phyloP scores from a whole-genome alignment of 805 yeast species.

The Blastobotrys peoriensis region DNA sequence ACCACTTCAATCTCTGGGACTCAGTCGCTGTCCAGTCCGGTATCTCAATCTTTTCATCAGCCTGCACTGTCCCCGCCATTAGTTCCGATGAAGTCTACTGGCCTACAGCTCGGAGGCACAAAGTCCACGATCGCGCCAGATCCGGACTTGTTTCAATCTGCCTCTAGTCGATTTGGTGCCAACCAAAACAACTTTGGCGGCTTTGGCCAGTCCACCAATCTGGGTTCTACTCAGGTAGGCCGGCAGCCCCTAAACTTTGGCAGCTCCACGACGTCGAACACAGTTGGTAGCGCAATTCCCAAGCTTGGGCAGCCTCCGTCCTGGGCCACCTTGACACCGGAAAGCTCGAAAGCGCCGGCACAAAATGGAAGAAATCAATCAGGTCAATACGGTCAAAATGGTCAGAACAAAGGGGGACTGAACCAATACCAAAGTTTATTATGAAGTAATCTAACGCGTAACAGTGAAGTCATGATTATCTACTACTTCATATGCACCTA shows the following conservation, averaged over 20 bases:
- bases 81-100: background rate
- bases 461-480: background rate
- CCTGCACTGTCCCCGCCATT: constrained; percentile 1
- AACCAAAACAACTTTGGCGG: background rate
- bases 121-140: background rate
- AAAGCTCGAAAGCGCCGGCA: too few relatives aligned
- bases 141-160: background rate
- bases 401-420: constrained; percentile 9
- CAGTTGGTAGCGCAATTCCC: too few relatives aligned
- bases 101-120: background rate
- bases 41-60: too few relatives aligned
- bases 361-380: too few relatives aligned
- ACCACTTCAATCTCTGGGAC: too few relatives aligned
- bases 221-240: constrained; percentile 9
- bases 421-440: constrained; percentile 20
- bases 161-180: background rate
- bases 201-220: background rate
- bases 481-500: background rate
- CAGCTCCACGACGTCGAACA: background rate
- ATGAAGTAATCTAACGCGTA: constrained; percentile 5
- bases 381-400: constrained; percentile 5
- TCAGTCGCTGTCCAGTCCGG: too few relatives aligned
- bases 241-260: constrained; percentile 16
- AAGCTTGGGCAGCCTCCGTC: too few relatives aligned
- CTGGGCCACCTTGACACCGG: too few relatives aligned